Percentiles rank a stretch among this genome's conserved stretches.
These are phyloP conservation scores for Apostasia shenzhenica DNA, from an alignment of 106 monocot genomes.

Conservation along the genomic window DNA sequence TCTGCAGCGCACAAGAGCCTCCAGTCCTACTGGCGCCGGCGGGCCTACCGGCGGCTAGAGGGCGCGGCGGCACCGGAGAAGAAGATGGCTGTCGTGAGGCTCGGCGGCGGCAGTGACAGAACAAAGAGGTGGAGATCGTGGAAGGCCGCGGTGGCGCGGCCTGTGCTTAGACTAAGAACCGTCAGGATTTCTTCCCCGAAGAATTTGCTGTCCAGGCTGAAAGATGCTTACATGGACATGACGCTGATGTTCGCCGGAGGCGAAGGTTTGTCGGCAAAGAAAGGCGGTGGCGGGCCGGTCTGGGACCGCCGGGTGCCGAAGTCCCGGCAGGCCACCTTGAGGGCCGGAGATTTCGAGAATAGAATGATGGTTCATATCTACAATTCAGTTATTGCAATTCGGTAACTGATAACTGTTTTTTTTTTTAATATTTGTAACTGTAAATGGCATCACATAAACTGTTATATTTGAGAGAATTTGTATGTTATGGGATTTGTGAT, in stretches of 20 bases:
- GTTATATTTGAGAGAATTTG: too few species aligned
- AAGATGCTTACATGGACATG: constrained; percentile 19
- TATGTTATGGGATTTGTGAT: too few species aligned
- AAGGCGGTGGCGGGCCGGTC: neutral
- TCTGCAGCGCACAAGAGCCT: constrained; percentile 14
- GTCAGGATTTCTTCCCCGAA: neutral
- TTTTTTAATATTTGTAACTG: too few species aligned
- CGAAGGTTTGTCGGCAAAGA: neutral
- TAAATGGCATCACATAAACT: too few species aligned
- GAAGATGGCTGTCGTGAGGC: neutral
- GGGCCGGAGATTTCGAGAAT: constrained; percentile 15
- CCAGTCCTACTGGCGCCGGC: constrained; percentile 20
- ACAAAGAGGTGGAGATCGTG: neutral
- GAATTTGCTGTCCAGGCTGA: constrained; percentile 7
- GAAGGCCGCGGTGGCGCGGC: constrained; percentile 1
- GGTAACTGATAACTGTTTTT: neutral
- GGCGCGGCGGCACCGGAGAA: neutral
- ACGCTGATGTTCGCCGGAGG: constrained; percentile 27
- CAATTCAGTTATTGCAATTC: constrained; percentile 1
- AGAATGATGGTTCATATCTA: constrained; percentile 22
- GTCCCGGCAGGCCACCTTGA: constrained; percentile 4
- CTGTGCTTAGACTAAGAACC: neutral
- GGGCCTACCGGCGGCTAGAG: neutral
- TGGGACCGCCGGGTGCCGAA: constrained; percentile 28
- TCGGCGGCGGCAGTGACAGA: constrained; percentile 9